Evolutionary conservation across 164 flowering plant genomes (phyloP).

Genomic region (Nymphaea thermarum): DNA sequence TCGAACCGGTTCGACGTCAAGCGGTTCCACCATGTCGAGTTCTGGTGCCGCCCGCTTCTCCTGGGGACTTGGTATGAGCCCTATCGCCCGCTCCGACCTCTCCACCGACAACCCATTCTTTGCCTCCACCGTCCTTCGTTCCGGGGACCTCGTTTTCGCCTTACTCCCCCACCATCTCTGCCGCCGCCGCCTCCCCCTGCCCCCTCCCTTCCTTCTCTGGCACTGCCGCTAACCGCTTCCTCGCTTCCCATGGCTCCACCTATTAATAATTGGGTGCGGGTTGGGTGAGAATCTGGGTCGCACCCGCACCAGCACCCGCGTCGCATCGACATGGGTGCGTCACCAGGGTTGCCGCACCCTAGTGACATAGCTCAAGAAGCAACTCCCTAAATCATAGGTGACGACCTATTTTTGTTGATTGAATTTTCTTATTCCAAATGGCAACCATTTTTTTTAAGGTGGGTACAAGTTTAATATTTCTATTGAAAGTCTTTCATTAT

Average conservation of each 20-base stretch:
- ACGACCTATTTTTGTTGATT: too few relatives aligned
- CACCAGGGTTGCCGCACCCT: too few relatives aligned
- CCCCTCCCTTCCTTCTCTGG: conserved; percentile 52
- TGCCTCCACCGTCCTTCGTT: conserved; percentile 72
- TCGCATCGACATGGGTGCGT: too few relatives aligned
- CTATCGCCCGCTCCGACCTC: conserved; percentile 66
- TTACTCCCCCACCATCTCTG: conserved; percentile 51
- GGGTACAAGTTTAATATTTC: too few relatives aligned
- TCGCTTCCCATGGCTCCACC: conserved; percentile 51
- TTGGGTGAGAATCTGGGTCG: too few relatives aligned
- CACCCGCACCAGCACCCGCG: too few relatives aligned
- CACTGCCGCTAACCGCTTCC: conserved; percentile 30
- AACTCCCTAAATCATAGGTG: too few relatives aligned
- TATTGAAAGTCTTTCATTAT: too few relatives aligned
- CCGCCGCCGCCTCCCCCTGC: conserved; percentile 6
- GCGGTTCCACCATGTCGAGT: conserved; percentile 82
- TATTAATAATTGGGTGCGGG: too few relatives aligned
- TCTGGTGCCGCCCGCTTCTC: conserved; percentile 70
- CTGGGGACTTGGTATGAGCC: conserved; percentile 73
- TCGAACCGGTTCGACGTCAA: conserved; percentile 54
- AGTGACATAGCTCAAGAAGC: too few relatives aligned
- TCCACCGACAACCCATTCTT: conserved; percentile 72
- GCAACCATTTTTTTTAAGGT: too few relatives aligned
- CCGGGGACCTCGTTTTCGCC: conserved; percentile 61
- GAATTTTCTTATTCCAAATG: too few relatives aligned